phyloP scores from a whole-genome alignment of 129 eudicot species.

The Smallanthus sonchifolius region DNA sequence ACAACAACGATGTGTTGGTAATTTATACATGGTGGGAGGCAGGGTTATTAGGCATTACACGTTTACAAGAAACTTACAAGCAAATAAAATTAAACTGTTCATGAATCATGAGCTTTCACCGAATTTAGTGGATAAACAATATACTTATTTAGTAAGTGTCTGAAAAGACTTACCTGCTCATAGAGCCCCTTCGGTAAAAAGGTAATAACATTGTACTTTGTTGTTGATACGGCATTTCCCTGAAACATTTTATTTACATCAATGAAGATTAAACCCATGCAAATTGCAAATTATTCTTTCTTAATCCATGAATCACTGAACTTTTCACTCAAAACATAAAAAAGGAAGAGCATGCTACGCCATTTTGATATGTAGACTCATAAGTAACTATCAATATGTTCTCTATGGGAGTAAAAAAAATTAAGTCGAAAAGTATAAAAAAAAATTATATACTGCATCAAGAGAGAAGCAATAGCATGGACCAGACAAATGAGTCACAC shows the following conservation, averaged over 20 bases:
- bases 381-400: background rate
- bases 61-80: background rate
- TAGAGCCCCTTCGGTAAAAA: slow-evolving; percentile 92
- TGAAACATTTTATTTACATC: slow-evolving; percentile 33
- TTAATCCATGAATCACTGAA: background rate
- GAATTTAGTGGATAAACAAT: background rate
- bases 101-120: background rate
- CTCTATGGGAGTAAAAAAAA: background rate
- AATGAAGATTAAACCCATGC: slow-evolving; percentile 1
- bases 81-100: background rate
- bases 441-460: background rate
- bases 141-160: background rate
- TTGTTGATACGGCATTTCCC: slow-evolving; percentile 97
- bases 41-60: background rate
- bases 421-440: background rate
- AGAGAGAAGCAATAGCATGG: slow-evolving; percentile 8
- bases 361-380: slow-evolving; percentile 6
- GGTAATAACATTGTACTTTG: slow-evolving; percentile 83
- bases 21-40: background rate
- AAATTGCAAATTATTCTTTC: slow-evolving; percentile 10
- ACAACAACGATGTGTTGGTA: background rate
- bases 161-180: slow-evolving; percentile 70
- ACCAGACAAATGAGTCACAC: background rate
- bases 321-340: background rate
- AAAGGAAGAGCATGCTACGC: background rate